phyloP scores from a whole-genome alignment of 176 grass and related monocot genomes.

The Hordeum marinum region DNA sequence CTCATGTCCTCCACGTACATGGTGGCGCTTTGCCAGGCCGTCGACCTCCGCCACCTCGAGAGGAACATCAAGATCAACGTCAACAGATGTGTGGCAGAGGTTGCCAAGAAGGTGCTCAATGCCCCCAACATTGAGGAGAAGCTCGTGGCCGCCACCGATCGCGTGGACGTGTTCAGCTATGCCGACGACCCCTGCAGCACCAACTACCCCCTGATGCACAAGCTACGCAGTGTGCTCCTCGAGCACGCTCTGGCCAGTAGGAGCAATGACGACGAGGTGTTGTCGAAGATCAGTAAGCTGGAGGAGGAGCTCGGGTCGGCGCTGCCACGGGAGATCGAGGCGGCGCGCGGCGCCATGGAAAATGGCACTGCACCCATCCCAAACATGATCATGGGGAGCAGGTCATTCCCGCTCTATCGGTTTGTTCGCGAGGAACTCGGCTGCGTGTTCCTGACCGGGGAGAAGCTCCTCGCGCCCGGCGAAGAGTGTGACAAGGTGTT shows the following conservation, averaged over 20 bases:
- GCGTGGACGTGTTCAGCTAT: background rate
- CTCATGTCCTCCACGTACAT: constrained; percentile 80
- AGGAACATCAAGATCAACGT: constrained; percentile 63
- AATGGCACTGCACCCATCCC: background rate
- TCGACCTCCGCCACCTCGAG: constrained; percentile 77
- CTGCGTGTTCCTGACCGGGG: background rate
- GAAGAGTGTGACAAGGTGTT: constrained; percentile 57
- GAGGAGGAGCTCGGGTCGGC: background rate
- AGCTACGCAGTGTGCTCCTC: background rate
- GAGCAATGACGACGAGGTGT: background rate
- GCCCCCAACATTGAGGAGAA: background rate
- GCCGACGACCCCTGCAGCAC: background rate
- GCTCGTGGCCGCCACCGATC: background rate
- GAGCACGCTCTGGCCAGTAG: background rate
- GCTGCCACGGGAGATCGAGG: background rate
- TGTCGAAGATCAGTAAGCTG: background rate
- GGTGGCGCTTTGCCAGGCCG: constrained; percentile 64
- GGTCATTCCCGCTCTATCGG: background rate
- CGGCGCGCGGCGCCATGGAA: background rate
- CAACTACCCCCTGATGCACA: background rate
- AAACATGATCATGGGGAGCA: background rate
- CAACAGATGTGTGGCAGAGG: background rate
- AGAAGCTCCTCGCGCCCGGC: background rate
- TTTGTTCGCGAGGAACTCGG: background rate
- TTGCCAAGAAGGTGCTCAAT: background rate